A percentile compares a stretch with the other conserved stretches of the same genome.
These are phyloP conservation scores for Leishmania turanica DNA, from an alignment of 208 protist genomes.

Conservation along the genomic window DNA sequence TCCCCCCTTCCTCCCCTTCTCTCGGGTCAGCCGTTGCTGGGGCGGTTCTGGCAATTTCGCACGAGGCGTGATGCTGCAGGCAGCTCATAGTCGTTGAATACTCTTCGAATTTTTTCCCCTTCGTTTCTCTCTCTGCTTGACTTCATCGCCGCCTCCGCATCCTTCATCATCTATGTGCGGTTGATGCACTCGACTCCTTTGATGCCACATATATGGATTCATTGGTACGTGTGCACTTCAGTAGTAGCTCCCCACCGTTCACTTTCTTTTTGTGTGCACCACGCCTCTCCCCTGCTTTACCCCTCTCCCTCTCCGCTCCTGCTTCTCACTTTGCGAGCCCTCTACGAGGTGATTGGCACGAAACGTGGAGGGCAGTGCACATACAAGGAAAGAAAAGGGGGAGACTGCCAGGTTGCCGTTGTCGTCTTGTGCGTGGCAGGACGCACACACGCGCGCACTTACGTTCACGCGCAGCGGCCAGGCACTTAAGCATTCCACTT, in stretches of 20 bases:
- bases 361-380: constrained; percentile 4
- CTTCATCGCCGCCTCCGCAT: background rate
- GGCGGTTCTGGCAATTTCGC: background rate
- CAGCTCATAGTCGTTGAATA: background rate
- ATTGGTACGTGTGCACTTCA: background rate
- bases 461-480: background rate
- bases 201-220: background rate
- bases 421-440: background rate
- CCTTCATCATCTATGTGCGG: background rate
- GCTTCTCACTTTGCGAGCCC: background rate
- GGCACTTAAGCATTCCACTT: background rate
- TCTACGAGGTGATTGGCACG: background rate
- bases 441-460: constrained; percentile 2
- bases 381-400: background rate
- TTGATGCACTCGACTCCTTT: background rate
- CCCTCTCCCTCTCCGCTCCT: background rate
- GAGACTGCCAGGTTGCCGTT: background rate
- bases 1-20: background rate
- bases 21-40: background rate
- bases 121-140: constrained; percentile 15
- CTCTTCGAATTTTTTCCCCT: background rate
- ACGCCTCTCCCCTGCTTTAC: background rate
- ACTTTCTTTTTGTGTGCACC: background rate
- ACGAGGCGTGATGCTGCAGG: background rate
- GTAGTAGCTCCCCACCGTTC: background rate